Evolutionary conservation across 352 stramenopile species (phyloP).

Genomic region (Globisporangium iwayamae): DNA sequence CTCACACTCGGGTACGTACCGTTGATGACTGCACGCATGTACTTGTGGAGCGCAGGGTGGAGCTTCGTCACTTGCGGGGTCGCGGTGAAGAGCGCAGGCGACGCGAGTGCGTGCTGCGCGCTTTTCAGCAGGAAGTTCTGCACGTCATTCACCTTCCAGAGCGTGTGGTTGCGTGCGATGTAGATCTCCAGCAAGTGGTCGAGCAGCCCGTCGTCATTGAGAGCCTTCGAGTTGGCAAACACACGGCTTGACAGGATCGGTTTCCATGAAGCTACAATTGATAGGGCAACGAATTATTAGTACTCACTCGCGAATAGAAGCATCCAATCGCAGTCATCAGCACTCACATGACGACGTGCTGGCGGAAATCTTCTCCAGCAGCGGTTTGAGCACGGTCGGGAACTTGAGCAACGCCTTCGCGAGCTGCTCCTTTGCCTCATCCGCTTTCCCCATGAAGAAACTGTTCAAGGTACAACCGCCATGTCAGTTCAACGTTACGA

Average conservation of each 20-base stretch:
- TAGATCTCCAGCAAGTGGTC: slow-evolving; percentile 83
- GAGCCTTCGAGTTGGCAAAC: slow-evolving; percentile 67
- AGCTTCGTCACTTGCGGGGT: slow-evolving; percentile 61
- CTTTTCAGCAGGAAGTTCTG: slow-evolving; percentile 64
- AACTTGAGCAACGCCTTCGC: slow-evolving; percentile 61
- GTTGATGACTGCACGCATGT: slow-evolving; percentile 55
- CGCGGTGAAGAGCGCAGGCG: slow-evolving; percentile 37
- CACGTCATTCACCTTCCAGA: slow-evolving; percentile 84
- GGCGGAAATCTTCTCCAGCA: slow-evolving; percentile 72
- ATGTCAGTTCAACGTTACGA: not conserved
- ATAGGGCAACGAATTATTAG: not conserved
- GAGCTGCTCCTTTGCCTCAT: slow-evolving; percentile 57
- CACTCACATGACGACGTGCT: slow-evolving; percentile 61
- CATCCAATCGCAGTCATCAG: not conserved
- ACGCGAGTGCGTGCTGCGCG: slow-evolving; percentile 63
- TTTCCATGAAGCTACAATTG: slow-evolving; percentile 54
- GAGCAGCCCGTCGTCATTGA: slow-evolving; percentile 55
- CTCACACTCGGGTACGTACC: slow-evolving; percentile 26
- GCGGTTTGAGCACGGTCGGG: slow-evolving; percentile 61
- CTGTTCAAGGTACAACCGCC: slow-evolving; percentile 17
- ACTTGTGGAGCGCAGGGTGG: slow-evolving; percentile 60
- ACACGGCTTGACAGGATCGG: slow-evolving; percentile 66
- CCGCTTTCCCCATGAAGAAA: slow-evolving; percentile 59
- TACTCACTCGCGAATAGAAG: not conserved
- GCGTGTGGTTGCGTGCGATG: slow-evolving; percentile 64